phyloP scores from a whole-genome alignment of 768 basidiomycete genomes.

The Gautieria morchelliformis region DNA sequence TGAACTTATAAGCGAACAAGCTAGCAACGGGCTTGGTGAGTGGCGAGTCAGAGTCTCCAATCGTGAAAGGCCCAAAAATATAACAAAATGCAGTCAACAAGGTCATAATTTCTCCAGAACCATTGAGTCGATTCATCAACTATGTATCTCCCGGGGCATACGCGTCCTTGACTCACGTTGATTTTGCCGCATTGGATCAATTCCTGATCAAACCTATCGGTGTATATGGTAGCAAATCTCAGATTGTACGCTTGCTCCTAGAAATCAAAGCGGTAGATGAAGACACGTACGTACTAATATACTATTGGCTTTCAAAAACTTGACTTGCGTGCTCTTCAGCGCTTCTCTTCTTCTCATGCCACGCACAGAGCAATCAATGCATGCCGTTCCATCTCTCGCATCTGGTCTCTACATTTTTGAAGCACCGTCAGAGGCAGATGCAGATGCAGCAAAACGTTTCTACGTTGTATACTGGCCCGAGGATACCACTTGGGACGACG shows the following conservation, averaged over 20 bases:
- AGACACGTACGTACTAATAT: constrained; percentile 26
- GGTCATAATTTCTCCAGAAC: constrained; percentile 47
- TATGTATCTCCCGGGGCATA: constrained; percentile 37
- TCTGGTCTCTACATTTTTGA: constrained; percentile 43
- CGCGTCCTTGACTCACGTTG: constrained; percentile 20
- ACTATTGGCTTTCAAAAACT: too few species aligned
- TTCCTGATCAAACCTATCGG: constrained; percentile 40
- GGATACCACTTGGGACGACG: constrained; percentile 47
- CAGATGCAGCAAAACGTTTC: constrained; percentile 17
- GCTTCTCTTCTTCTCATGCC: neutral
- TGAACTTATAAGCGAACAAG: constrained; percentile 42
- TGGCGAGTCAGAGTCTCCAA: neutral
- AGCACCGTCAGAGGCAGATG: neutral
- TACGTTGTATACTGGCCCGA: constrained; percentile 58
- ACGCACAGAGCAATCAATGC: neutral
- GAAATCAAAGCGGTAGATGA: constrained; percentile 28
- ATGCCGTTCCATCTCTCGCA: constrained; percentile 22
- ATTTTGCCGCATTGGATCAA: constrained; percentile 44
- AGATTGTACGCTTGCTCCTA: constrained; percentile 38
- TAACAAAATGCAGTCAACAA: constrained; percentile 39
- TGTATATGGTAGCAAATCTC: constrained; percentile 44
- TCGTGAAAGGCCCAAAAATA: too few species aligned
- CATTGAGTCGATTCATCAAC: constrained; percentile 40
- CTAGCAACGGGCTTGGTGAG: constrained; percentile 43
- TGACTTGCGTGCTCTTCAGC: too few species aligned